A percentile compares a stretch with the other conserved stretches of the same genome.
phyloP scores from a whole-genome alignment of 352 stramenopile genomes.

The Phytophthora lateralis region DNA sequence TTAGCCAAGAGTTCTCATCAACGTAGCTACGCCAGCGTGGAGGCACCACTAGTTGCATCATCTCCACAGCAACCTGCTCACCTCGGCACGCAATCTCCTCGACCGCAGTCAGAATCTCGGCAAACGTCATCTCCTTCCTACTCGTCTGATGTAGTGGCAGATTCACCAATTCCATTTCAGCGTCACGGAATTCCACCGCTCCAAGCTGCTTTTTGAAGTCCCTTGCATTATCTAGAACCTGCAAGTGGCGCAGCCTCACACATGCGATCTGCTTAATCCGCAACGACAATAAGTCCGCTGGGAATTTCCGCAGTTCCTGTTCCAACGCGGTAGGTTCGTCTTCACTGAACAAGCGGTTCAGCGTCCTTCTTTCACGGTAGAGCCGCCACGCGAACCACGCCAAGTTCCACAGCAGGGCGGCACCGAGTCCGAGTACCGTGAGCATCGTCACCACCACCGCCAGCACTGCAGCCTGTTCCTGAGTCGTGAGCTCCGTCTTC shows the following conservation, averaged over 20 bases:
- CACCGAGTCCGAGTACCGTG: constrained; percentile 41
- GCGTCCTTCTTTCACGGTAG: constrained; percentile 45
- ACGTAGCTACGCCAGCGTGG: constrained; percentile 51
- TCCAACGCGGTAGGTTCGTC: constrained; percentile 31
- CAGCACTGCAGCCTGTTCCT: constrained; percentile 68
- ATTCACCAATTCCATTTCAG: constrained; percentile 42
- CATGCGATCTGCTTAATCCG: constrained; percentile 55
- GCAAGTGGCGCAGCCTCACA: constrained; percentile 52
- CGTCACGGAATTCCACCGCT: constrained; percentile 48
- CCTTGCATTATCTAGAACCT: constrained; percentile 41
- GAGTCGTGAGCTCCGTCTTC: constrained; percentile 55
- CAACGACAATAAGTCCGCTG: constrained; percentile 38
- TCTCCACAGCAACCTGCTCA: constrained; percentile 60
- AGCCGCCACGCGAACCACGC: constrained; percentile 47
- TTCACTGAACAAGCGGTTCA: constrained; percentile 49
- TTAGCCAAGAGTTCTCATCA: constrained; percentile 41
- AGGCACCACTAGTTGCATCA: constrained; percentile 52
- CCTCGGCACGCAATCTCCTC: constrained; percentile 61
- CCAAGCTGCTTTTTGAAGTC: constrained; percentile 42
- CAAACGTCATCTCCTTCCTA: constrained; percentile 66
- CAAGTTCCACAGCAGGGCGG: constrained; percentile 45
- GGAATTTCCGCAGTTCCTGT: constrained; percentile 40
- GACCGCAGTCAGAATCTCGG: constrained; percentile 55
- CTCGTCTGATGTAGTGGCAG: constrained; percentile 39
- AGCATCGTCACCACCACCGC: constrained; percentile 55